Evolutionary conservation across 2,329 filamentous ascomycete species (phyloP).

Genomic region (Penicillium sp.): DNA sequence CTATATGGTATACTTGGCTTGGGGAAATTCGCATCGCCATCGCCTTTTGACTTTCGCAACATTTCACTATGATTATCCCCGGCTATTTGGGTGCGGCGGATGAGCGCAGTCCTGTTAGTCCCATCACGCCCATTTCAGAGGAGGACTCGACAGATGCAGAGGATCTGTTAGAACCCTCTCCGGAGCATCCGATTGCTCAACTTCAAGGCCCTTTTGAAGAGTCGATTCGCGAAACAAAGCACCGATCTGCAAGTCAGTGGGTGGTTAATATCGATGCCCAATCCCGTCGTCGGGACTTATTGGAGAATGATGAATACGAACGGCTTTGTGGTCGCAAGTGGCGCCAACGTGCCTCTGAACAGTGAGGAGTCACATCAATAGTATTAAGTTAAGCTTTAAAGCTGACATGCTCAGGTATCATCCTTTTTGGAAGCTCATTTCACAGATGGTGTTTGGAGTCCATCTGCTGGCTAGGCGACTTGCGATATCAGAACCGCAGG

Average conservation of each 20-base stretch:
- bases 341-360: slow-evolving; percentile 71
- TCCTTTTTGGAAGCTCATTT: slow-evolving; percentile 83
- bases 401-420: slow-evolving; percentile 60
- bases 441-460: slow-evolving; percentile 91
- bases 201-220: slow-evolving; percentile 49
- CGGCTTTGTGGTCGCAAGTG: slow-evolving; percentile 72
- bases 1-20: not conserved
- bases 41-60: not conserved
- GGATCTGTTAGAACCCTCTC: slow-evolving; percentile 20
- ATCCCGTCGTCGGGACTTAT: slow-evolving; percentile 63
- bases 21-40: not conserved
- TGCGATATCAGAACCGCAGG: slow-evolving; percentile 85
- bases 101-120: slow-evolving; percentile 1
- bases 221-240: slow-evolving; percentile 43
- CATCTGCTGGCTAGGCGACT: slow-evolving; percentile 81
- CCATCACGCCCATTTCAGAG: not conserved
- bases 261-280: slow-evolving; percentile 41
- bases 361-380: slow-evolving; percentile 18
- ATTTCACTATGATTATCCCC: not conserved
- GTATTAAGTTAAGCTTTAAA: not conserved
- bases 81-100: not conserved
- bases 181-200: slow-evolving; percentile 43
- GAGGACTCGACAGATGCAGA: not conserved
- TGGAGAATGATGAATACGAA: slow-evolving; percentile 69
- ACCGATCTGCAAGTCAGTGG: slow-evolving; percentile 25